These are phyloP conservation scores for Oryza longistaminata DNA, from an alignment of 176 grass and related monocot species.

Conservation along the genomic window DNA sequence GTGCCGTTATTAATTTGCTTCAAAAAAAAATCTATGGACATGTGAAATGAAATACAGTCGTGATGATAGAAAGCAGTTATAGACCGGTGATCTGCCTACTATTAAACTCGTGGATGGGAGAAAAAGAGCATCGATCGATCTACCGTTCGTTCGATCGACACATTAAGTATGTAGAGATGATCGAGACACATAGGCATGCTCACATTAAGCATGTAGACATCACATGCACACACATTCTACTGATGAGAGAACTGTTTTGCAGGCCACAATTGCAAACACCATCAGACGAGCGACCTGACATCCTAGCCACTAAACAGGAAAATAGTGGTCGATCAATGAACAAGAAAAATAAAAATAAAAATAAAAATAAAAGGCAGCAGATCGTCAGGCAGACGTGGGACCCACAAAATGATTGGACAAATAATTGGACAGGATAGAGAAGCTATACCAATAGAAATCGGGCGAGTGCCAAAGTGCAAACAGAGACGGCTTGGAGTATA, in stretches of 20 bases:
- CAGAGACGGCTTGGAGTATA: slow-evolving; percentile 29
- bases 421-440: neutral
- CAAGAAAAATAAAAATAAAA: neutral
- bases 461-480: slow-evolving; percentile 53
- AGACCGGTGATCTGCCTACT: too few species aligned
- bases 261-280: neutral
- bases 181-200: too few species aligned
- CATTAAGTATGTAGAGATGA: too few species aligned
- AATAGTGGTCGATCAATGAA: neutral
- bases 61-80: too few species aligned
- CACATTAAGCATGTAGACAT: too few species aligned
- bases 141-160: too few species aligned
- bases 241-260: neutral
- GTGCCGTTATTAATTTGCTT: too few species aligned
- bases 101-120: too few species aligned
- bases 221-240: too few species aligned
- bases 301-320: neutral
- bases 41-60: too few species aligned
- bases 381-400: neutral
- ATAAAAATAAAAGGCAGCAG: neutral
- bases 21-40: too few species aligned
- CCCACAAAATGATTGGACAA: neutral
- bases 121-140: too few species aligned
- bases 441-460: neutral
- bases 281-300: neutral